Evolutionary conservation across 257 asterid genomes (phyloP), one percentile per base, ranked within the genome.

Genomic region (Scutellaria galericulata): DNA sequence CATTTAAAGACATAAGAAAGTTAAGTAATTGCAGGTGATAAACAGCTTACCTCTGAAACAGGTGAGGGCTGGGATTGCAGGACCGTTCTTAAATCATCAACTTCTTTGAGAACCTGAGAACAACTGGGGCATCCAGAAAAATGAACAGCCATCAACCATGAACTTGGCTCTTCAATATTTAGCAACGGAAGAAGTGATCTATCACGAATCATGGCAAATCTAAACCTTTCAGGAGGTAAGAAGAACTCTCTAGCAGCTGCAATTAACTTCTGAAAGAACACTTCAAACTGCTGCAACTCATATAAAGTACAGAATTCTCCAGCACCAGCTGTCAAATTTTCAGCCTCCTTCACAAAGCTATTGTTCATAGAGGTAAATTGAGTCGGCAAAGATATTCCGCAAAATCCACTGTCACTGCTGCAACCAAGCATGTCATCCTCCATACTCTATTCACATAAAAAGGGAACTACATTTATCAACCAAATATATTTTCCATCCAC

Each of bases 221-320:
- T 79, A 70, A 80, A 66, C 83, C 89, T 84, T 75, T 94, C 96
- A 74, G 91, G 95, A 65, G 95, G 97, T 79, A 94, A 85, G 79
- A 89, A 83, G 81, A 82, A 86, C 57, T 88, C 95, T 80, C 91
- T 84, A 51, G 86, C 86, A 68, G 86, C 53, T 74, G 80, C 70
- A 56, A 89, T 62, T 35, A 92, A 80, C 84, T 86, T 91, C 59
- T 84, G 80, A 22, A 94, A 72, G 85, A 88, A 91, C 64, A 81
- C 60, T 76, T 88, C 75, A 78, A 88, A 89, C 64, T 68, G 82
- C 76, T 78, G 87, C 69, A 86, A 80, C 66, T 92, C 97, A 64
- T 82, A 86, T 58, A 65, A 56, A 64, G 81, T 68, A 77, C 99
- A 91, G 22, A 86, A 74, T 71, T 60, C 80, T 68, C 81, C 83